Base-by-base conservation (phyloP, 371 early-diverging fungal genomes). In the Lichtheimia hyalospora region DNA sequence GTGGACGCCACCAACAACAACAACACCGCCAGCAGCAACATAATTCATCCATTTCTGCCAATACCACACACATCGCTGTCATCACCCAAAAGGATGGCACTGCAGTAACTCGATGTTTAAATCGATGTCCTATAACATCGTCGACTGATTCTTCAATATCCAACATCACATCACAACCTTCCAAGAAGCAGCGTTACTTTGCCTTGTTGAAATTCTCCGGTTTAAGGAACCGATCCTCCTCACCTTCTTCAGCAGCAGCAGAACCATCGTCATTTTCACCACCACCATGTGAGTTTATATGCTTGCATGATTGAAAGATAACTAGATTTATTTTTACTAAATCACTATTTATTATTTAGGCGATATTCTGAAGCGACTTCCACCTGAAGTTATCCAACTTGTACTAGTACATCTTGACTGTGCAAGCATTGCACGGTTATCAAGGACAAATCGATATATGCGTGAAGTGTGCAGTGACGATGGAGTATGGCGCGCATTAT, bases 311-410 rank as follows among this genome's bases (percentile, higher is more conserved):
- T 14, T 3, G 41, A 16, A 14, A 18, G 25, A 15, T 8, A 5
- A 14, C 57, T 40, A 21, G 21, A 39, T 16, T 23, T 20, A 23
- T 21, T 10, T 13, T 24, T 8, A 42, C 24, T n/a, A 54, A 34
- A 13, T 1, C 56, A 55, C 6, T 5, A 54, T 8, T 14, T 13
- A 20, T 40, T 14, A 25, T 0, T 14, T 43, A 48, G 34, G 42
- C 43, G 54, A 49, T 23, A 46, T 5, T 15, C 53, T 66, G 25
- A 54, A 58, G 2, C 54, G 20, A 3, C 54, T 75, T 14, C 76
- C 76, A 14, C 50, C 49, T 34, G 76, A 75, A 54, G 41, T 75
- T 13, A 23, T 75, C 3, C 70, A 61, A 3, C 57, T 57, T 14
- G 56, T 75, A 1, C 18, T 72, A 5, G 40, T 46, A 8, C 63